Conservation (phyloP, 2,329 filamentous ascomycete species). For the Cladophialophora psammophila region DNA sequence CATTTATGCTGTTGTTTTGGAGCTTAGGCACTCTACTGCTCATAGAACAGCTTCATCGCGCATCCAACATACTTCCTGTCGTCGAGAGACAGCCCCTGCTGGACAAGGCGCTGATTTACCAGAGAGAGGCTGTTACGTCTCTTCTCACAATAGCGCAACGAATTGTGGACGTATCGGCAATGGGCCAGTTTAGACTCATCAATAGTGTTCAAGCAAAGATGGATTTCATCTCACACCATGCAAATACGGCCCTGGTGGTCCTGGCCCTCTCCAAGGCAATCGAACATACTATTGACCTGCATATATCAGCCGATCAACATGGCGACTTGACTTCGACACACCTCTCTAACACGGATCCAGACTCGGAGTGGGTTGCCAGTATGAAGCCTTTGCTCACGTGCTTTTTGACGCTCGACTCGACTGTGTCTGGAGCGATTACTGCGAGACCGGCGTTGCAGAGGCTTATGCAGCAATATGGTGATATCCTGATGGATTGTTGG, state of each 20-base stretch:
- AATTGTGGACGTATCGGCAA: slow-evolving; percentile 28
- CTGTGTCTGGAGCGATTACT: slow-evolving; percentile 28
- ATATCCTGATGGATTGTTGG: slow-evolving; percentile 32
- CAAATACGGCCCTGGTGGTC: slow-evolving; percentile 29
- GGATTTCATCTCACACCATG: slow-evolving; percentile 31
- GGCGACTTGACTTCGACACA: neutral
- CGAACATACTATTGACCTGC: slow-evolving; percentile 29
- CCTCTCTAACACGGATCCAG: neutral
- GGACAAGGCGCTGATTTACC: slow-evolving; percentile 16
- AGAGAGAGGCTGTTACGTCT: slow-evolving; percentile 23
- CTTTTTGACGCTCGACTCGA: slow-evolving; percentile 24
- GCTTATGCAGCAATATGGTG: slow-evolving; percentile 31
- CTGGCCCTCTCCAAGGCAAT: slow-evolving; percentile 28
- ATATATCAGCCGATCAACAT: slow-evolving; percentile 8
- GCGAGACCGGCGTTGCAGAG: slow-evolving; percentile 25
- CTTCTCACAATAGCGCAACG: slow-evolving; percentile 25
- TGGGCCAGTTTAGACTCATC: slow-evolving; percentile 28
- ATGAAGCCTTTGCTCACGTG: slow-evolving; percentile 30
- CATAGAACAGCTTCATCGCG: slow-evolving; percentile 27
- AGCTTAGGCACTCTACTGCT: slow-evolving; percentile 15
- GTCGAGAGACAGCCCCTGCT: slow-evolving; percentile 10
- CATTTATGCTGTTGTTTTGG: slow-evolving; percentile 30
- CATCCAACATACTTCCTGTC: slow-evolving; percentile 12
- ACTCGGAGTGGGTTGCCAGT: slow-evolving; percentile 23
- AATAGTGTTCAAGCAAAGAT: slow-evolving; percentile 30